Base-by-base conservation (phyloP, 31 red algal genomes). In the Endocladia muricata region DNA sequence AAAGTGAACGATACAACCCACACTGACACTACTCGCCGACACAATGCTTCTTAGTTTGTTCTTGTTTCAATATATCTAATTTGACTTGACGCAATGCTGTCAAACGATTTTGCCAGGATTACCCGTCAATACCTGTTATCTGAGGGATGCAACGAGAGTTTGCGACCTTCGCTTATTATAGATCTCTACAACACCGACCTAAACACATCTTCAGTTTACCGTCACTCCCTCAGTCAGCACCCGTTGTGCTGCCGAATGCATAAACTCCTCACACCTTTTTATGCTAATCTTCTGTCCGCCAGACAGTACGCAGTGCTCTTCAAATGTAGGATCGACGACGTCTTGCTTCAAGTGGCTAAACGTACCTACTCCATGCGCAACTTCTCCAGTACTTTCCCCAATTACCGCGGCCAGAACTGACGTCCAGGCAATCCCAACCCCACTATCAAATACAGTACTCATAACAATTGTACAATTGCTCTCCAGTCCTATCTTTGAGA, bases 391-490 rank as follows among this genome's bases (percentile, higher is more conserved):
- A 2, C 55, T 28, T 28, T 28, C 25, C 44, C 19, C 11, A 22
- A 4, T 34, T 17, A 74, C 80, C 2, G 80, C 25, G 22, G 89
- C 89, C 23, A 93, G 67, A 23, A 82, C 28, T 22, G 80, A 3
- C 21, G 80, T 77, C 89, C 89, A 93, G 29, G 89, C 81, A 4
- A 79, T 61, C 23, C 89, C 89, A 26, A 93, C 68, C 1, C 76
- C 89, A 8, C 81, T 76, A 26, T 93, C 89, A 71, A 93, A 93
- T 13, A 65, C 63, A 11, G 81, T 55, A 66, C 89, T 93, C 42
- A 85, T 73, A 22, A 93, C 70, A 42, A 81, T 26, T 36, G 42
- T 41, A 37, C 74, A 77, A 5, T 17, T 34, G 31, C 30, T 39
- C 32, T 68, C 54, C 19, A 30, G 1, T 3, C 57, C 81, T 26